Percentiles rank a stretch among this genome's conserved stretches.
These are phyloP conservation scores for Circinella minor DNA, from an alignment of 371 early-diverging fungal genomes.

Conservation along the genomic window DNA sequence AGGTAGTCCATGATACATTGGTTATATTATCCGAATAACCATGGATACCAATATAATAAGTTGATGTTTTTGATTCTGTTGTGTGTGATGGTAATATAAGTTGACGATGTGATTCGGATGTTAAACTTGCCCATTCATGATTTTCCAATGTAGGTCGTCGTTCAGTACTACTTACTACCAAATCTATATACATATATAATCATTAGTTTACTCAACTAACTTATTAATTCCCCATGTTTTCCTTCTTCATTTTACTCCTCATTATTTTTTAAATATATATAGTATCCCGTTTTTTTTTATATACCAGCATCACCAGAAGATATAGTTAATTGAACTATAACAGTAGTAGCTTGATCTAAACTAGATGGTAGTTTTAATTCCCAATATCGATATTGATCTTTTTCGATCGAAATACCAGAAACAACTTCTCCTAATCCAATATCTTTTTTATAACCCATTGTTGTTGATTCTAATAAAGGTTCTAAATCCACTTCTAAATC, in stretches of 20 bases:
- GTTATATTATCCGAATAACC: conserved; percentile 24
- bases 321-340: conserved; percentile 24
- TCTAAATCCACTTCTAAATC: conserved; percentile 87
- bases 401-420: conserved; percentile 7
- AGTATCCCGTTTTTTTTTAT: conserved; percentile 2
- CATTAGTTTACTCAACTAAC: too few relatives aligned
- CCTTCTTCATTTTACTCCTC: neutral
- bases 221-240: too few relatives aligned
- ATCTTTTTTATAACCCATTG: conserved; percentile 3
- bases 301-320: conserved; percentile 46
- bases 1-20: conserved; percentile 26
- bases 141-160: conserved; percentile 39
- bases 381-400: conserved; percentile 41
- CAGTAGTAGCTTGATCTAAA: neutral
- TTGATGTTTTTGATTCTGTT: conserved; percentile 2
- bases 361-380: conserved; percentile 13
- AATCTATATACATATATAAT: conserved; percentile 28
- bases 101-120: conserved; percentile 30
- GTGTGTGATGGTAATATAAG: conserved; percentile 13
- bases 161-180: conserved; percentile 29
- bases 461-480: conserved; percentile 35
- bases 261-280: neutral
- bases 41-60: conserved; percentile 47
- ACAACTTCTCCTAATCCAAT: conserved; percentile 7
- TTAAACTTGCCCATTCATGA: conserved; percentile 43